Base-by-base conservation (phyloP, 2,329 filamentous ascomycete genomes). In the Hypoxylon sp. region DNA sequence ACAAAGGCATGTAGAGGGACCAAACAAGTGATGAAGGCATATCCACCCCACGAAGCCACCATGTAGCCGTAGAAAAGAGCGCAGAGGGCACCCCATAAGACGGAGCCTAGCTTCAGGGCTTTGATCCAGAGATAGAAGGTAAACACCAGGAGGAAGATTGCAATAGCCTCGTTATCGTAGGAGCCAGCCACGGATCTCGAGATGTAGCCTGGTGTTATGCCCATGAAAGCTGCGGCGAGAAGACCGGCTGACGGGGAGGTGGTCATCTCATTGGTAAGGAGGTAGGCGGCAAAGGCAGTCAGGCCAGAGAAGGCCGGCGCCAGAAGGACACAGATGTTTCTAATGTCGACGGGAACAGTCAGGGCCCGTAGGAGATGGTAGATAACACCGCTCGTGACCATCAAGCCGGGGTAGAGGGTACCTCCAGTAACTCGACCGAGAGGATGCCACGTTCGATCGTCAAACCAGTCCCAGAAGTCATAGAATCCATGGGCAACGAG, bases 61-160 rank as follows among this genome's bases (percentile, higher is more conserved):
- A 99, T 99, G 88, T 99, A 99, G 76, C 96, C 96, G 81, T 99
- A 99, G 82, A 96, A 98, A 58, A 99, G 85, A 44, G 96, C 96
- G 73, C 94, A 96, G 68, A 97, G 84, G 36, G 93, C 94, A 73
- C 93, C 95, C 95, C 95, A 99, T 80, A 97, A 92, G 78, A 97
- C 93, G 52, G 96, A 98, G 24, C 96, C 96, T 62, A 93, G 87
- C 85, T 99, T 99, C 72, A 99, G 86, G 18, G 96, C 93, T 86
- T 98, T 98, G 82, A 99, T 97, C 96, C 96, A 99, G 55, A 99
- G 88, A 82, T 90, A 99, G 82, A 99, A 99, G 78, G 96, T 99
- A 80, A 97, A 97, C 70, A 99, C 96, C 30, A 99, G 87, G 73
- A 99, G 85, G 85, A 99, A 99, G 78, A 99, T 99, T 75, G 96